Evolutionary conservation across 192 early-diverging fungal genomes (phyloP), one percentile per base, ranked within the genome.

Genomic region (Mycoemilia scoparia): DNA sequence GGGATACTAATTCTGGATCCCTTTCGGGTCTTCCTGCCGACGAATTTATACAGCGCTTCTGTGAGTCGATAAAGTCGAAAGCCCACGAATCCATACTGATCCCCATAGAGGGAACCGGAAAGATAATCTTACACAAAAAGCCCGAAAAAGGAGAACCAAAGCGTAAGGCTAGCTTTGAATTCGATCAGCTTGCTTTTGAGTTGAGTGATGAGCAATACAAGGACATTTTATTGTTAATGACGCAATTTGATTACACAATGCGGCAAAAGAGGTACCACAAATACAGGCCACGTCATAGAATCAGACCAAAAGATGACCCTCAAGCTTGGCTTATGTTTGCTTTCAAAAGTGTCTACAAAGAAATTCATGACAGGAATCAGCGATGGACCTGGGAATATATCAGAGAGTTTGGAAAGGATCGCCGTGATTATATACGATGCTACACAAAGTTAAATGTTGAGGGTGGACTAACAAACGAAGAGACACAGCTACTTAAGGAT

Each of bases 181-280:
- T 96, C 63, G 83, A 90, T 53, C 82, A 88, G 52, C 60, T 96
- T 13, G 87, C 77, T 0, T 96, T 97, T 50, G 73, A 81, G 8
- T 43, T 97, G 3, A 83, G 91, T 35, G 77, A 89, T 46, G 70
- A 79, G 34, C 93, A 97, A 48, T 97, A 89, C 49, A 54, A 64
- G 1, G 84, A 83, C 29, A 65, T 73, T 1, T 53, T 95, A 38
- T 39, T 79, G 14, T 67, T 97, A 44, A 66, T 86, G 21, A 75
- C 78, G 7, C 49, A 80, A 4, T 89, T 97, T 49, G 78, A 88
- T 43, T 70, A 73, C 0, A 83, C 77, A 25, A 58, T 84, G 36
- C 74, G 73, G 24, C 63, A 81, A 39, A 71, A 87, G 39, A 66
- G 82, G 67, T 95, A 88, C 59, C 71, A 79, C 31, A 75, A 76